These are phyloP conservation scores for Cordyceps farinosa DNA, from an alignment of 2,329 filamentous ascomycete species.

Conservation along the genomic window DNA sequence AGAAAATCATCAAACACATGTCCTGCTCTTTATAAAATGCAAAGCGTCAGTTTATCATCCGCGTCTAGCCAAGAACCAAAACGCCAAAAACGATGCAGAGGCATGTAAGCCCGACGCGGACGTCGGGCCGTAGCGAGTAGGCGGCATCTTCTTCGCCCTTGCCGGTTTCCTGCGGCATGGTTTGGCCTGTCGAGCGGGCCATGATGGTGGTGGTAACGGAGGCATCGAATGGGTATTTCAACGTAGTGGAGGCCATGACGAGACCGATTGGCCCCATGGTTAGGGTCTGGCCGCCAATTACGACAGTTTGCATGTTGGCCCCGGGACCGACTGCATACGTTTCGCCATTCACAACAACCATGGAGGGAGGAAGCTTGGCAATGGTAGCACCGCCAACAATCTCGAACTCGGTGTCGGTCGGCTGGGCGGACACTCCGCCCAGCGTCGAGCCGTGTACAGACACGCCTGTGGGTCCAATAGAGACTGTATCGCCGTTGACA, in stretches of 20 bases:
- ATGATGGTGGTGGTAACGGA: constrained; percentile 41
- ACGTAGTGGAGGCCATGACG: constrained; percentile 43
- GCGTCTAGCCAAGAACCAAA: constrained; percentile 32
- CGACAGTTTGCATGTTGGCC: constrained; percentile 40
- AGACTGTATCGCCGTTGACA: constrained; percentile 49
- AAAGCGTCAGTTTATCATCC: neutral
- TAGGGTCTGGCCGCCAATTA: constrained; percentile 48
- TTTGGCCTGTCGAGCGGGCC: constrained; percentile 27
- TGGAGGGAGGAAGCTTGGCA: constrained; percentile 45
- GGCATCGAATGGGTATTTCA: constrained; percentile 44
- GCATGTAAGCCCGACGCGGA: constrained; percentile 21
- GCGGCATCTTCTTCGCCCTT: constrained; percentile 25
- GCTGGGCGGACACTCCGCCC: constrained; percentile 38
- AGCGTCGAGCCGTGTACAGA: constrained; percentile 39
- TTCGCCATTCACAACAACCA: constrained; percentile 46
- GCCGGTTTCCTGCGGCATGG: constrained; percentile 26
- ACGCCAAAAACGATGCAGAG: constrained; percentile 41
- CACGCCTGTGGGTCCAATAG: constrained; percentile 46
- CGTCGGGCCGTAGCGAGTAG: constrained; percentile 19
- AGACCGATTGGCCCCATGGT: constrained; percentile 51
- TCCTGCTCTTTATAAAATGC: constrained; percentile 11
- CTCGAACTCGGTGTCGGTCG: constrained; percentile 39
- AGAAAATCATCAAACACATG: neutral
- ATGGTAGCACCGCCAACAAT: constrained; percentile 52
- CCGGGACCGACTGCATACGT: constrained; percentile 51